Evolutionary conservation across 345 rosid genomes (phyloP).

Genomic region (Schrenkiella parvula): DNA sequence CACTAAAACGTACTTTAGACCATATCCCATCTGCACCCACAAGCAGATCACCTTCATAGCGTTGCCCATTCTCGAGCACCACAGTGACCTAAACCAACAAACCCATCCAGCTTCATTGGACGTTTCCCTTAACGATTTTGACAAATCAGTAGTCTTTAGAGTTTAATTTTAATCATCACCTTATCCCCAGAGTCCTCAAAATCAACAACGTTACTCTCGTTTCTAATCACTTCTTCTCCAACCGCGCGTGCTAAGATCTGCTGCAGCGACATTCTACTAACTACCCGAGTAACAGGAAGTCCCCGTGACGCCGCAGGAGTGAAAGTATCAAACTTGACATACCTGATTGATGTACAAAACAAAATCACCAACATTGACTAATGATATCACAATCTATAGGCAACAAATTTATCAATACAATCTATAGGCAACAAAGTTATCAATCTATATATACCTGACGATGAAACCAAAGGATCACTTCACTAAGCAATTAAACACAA

Average conservation of each 20-base stretch:
- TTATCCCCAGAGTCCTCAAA: conserved; percentile 77
- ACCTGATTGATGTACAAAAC: conserved; percentile 49
- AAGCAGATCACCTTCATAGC: conserved; percentile 74
- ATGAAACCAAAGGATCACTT: background rate
- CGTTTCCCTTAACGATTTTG: background rate
- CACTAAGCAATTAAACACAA: conserved; percentile 5
- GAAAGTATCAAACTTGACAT: conserved; percentile 87
- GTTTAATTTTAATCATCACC: conserved; percentile 36
- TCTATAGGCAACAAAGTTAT: background rate
- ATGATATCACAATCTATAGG: background rate
- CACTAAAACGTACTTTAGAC: conserved; percentile 68
- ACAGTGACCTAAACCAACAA: conserved; percentile 62
- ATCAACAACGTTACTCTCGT: conserved; percentile 75
- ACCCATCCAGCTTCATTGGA: background rate
- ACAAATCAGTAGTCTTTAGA: background rate
- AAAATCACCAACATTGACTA: background rate
- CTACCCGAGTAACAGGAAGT: conserved; percentile 87
- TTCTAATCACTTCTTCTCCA: conserved; percentile 73
- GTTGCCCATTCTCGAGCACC: conserved; percentile 70
- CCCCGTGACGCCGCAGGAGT: conserved; percentile 87
- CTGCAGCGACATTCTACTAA: conserved; percentile 90
- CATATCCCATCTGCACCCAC: conserved; percentile 96
- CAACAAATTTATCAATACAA: background rate
- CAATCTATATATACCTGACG: conserved; percentile 12
- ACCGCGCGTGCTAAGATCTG: conserved; percentile 72